Conservation (phyloP, 148 eudicot species). For the Drosera capensis region DNA sequence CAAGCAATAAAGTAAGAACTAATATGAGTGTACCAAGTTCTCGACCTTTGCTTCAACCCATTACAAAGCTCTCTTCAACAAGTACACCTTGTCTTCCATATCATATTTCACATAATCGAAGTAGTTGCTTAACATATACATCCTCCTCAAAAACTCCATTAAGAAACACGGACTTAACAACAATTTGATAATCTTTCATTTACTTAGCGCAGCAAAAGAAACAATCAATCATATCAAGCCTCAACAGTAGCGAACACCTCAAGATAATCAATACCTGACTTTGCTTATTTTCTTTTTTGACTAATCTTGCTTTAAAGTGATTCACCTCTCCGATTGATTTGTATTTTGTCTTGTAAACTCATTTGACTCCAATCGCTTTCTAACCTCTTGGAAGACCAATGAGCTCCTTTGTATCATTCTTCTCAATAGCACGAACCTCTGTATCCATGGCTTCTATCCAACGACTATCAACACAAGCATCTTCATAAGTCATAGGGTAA, state of each 20-base stretch:
- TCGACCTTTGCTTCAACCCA: slow-evolving; percentile 12
- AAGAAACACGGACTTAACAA: slow-evolving; percentile 5
- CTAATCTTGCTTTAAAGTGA: slow-evolving; percentile 6
- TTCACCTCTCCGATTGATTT: too few species aligned
- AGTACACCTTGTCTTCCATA: slow-evolving; percentile 2
- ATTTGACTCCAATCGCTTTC: slow-evolving; percentile 1
- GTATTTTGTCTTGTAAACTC: slow-evolving; percentile 4
- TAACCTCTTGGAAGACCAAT: neutral
- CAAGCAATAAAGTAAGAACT: too few species aligned
- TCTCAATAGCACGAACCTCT: slow-evolving; percentile 1
- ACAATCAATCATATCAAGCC: slow-evolving; percentile 2
- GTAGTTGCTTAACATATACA: slow-evolving; percentile 7
- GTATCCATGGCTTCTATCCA: slow-evolving; percentile 4
- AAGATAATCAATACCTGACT: neutral
- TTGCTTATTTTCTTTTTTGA: slow-evolving; percentile 5
- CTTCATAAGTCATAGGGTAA: neutral
- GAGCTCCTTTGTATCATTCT: slow-evolving; percentile 3
- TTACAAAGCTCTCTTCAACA: slow-evolving; percentile 8
- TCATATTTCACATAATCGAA: slow-evolving; percentile 4
- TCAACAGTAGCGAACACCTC: slow-evolving; percentile 5
- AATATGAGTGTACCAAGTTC: too few species aligned
- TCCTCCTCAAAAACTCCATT: neutral
- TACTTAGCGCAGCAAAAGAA: neutral
- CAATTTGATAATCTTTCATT: slow-evolving; percentile 2
- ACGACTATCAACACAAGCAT: neutral